Base-by-base conservation (phyloP, 495 filamentous ascomycete species). In the Pyronema domesticum region DNA sequence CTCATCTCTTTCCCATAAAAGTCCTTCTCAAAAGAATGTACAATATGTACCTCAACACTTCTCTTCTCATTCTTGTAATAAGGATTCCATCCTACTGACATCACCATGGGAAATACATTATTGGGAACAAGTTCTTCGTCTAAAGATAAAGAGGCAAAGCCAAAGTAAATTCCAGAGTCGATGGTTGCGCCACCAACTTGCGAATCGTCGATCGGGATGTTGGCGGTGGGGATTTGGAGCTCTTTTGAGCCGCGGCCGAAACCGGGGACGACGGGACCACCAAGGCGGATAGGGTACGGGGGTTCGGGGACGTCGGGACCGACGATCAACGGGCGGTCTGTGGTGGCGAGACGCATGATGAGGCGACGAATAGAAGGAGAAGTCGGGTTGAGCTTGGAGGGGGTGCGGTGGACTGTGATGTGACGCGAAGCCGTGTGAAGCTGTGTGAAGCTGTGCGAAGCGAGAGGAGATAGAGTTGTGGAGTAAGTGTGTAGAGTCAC, bases 161-260 rank as follows among this genome's bases (percentile, higher is more conserved):
- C 91, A 64, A 85, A 95, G 70, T 98, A 96, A 14, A 98, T 82
- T 43, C 91, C 91, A 17, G 78, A 82, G 30, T 76, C 72, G 35
- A 85, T 71, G 51, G 78, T 73, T 7, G 76, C 71, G 63, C 85
- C 87, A 14, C 80, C 79, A 37, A 81, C 75, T 35, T 56, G 62
- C 37, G 85, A 69, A 7, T 79, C 79, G 53, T 82, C 80, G 54
- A 94, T 74, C 40, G 91, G 88, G 58, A 98, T 89, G 71, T 98
- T 98, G 61, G 91, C 91, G 0, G 91, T 98, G 3, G 91, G 91
- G 68, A 96, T 95, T 54, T 89, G 87, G 55, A 98, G 80, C 75
- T 94, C 87, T 71, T 85, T 89, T 66, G 82, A 88, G 42, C 91
- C 91, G 43, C 91, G 80, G 14, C 91, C 91, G 69, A 95, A 96